phyloP scores from a whole-genome alignment of 352 stramenopile genomes.

The Phytophthora sojae region DNA sequence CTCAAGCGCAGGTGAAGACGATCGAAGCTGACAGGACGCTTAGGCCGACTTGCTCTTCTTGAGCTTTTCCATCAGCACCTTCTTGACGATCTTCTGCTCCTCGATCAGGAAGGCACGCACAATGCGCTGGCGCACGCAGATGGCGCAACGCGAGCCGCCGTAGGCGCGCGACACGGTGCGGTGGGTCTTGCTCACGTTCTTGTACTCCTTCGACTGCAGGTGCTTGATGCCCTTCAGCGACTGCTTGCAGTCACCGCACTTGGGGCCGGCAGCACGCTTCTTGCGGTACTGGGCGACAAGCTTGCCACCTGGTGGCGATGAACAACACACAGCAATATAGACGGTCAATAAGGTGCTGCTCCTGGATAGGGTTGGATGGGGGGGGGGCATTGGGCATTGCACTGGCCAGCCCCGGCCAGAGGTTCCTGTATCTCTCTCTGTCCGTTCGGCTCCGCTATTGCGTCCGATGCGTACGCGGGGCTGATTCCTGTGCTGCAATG shows the following conservation, averaged over 20 bases:
- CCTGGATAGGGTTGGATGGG: not conserved
- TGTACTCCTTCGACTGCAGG: slow-evolving; percentile 75
- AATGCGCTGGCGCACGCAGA: slow-evolving; percentile 96
- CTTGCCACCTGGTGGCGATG: slow-evolving; percentile 72
- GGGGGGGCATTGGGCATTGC: too few relatives aligned
- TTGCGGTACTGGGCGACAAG: slow-evolving; percentile 95
- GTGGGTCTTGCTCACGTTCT: slow-evolving; percentile 89
- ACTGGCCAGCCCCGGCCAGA: too few relatives aligned
- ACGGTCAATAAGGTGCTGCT: slow-evolving; percentile 3
- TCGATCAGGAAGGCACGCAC: slow-evolving; percentile 99
- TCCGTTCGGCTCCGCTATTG: too few relatives aligned
- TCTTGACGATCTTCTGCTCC: slow-evolving; percentile 99
- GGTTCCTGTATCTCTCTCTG: slow-evolving; percentile 1
- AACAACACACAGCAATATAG: not conserved
- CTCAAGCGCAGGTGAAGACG: slow-evolving; percentile 8
- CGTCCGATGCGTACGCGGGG: too few relatives aligned
- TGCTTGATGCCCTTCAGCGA: slow-evolving; percentile 92
- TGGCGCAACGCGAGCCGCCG: slow-evolving; percentile 94
- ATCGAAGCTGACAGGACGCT: slow-evolving; percentile 9
- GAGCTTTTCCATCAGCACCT: slow-evolving; percentile 97
- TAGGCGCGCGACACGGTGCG: slow-evolving; percentile 97
- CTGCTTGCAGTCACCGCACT: slow-evolving; percentile 97
- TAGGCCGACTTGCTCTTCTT: slow-evolving; percentile 85
- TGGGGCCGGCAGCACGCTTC: slow-evolving; percentile 94
- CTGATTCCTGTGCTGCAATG: not conserved